A percentile compares a stretch with the other conserved stretches of the same genome.
Conservation (phyloP, 768 basidiomycete species). For the Lepiota venenata region DNA sequence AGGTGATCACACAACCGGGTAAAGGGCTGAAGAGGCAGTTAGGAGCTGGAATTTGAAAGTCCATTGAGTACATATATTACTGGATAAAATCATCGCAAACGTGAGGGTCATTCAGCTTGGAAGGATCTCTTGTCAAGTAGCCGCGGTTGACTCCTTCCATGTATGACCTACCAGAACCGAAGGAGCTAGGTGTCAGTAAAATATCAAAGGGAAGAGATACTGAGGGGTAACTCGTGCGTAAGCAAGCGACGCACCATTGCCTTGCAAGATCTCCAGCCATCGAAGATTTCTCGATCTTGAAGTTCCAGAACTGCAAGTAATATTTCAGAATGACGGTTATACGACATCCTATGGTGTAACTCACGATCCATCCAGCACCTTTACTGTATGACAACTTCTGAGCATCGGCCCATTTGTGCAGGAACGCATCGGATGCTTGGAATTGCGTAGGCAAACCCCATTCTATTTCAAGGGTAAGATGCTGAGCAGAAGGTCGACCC, state of each 20-base stretch:
- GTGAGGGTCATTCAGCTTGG: conserved; percentile 46
- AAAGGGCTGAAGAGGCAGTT: too few relatives aligned
- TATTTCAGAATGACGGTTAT: background rate
- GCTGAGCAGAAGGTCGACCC: background rate
- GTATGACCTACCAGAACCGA: conserved; percentile 55
- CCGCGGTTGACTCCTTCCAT: conserved; percentile 54
- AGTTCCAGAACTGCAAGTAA: conserved; percentile 54
- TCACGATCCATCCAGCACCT: conserved; percentile 64
- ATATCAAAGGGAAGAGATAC: background rate
- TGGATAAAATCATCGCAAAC: conserved; percentile 59
- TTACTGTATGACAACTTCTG: conserved; percentile 65
- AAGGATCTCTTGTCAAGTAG: conserved; percentile 63
- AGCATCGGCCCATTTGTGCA: conserved; percentile 69
- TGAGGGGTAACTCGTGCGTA: too few relatives aligned
- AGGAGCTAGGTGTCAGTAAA: background rate
- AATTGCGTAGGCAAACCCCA: conserved; percentile 63
- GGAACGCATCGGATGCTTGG: conserved; percentile 55
- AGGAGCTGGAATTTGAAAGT: background rate
- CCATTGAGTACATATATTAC: background rate
- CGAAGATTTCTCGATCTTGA: conserved; percentile 61
- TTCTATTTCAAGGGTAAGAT: conserved; percentile 23
- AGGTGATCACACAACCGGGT: too few relatives aligned
- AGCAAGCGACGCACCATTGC: conserved; percentile 53
- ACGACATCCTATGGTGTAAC: conserved; percentile 19
- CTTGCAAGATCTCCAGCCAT: conserved; percentile 49